These are phyloP conservation scores for Dichotomopilus funicola DNA, from an alignment of 2,329 filamentous ascomycete genomes.

Conservation along the genomic window DNA sequence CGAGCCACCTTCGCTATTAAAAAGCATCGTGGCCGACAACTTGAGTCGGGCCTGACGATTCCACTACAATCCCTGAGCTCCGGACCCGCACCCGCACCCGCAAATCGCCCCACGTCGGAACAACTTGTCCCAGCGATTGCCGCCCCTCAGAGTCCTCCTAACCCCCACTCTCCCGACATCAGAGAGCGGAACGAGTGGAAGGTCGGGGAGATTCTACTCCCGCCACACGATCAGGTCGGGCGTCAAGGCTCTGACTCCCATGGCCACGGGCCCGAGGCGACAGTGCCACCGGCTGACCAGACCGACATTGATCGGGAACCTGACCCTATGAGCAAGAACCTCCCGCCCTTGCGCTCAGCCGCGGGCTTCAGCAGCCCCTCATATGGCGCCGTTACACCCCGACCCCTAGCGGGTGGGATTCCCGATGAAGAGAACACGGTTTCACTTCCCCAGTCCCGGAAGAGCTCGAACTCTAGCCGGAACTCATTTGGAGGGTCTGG, in stretches of 20 bases:
- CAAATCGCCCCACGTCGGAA: slow-evolving; percentile 13
- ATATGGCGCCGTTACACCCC: slow-evolving; percentile 29
- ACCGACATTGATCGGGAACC: slow-evolving; percentile 14
- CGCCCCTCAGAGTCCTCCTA: neutral
- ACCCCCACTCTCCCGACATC: slow-evolving; percentile 3
- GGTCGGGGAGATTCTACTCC: neutral
- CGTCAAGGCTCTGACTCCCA: slow-evolving; percentile 12
- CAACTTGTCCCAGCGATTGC: slow-evolving; percentile 12
- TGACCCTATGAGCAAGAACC: slow-evolving; percentile 25
- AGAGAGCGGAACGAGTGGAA: neutral
- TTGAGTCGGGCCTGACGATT: slow-evolving; percentile 12
- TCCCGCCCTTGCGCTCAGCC: slow-evolving; percentile 28
- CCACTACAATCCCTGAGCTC: slow-evolving; percentile 20
- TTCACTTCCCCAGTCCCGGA: slow-evolving; percentile 6
- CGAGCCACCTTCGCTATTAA: neutral
- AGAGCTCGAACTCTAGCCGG: slow-evolving; percentile 8
- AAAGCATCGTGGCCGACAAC: slow-evolving; percentile 2
- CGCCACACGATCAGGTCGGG: slow-evolving; percentile 11
- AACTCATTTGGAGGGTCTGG: neutral
- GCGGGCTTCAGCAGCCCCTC: slow-evolving; percentile 28
- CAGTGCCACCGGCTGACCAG: slow-evolving; percentile 18
- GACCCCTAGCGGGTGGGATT: slow-evolving; percentile 10
- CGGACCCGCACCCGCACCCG: slow-evolving; percentile 9
- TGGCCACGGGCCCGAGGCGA: slow-evolving; percentile 22
- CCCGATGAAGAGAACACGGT: slow-evolving; percentile 5